These are phyloP conservation scores for Cytospora leucostoma DNA, from an alignment of 2,329 filamentous ascomycete species.

Conservation along the genomic window DNA sequence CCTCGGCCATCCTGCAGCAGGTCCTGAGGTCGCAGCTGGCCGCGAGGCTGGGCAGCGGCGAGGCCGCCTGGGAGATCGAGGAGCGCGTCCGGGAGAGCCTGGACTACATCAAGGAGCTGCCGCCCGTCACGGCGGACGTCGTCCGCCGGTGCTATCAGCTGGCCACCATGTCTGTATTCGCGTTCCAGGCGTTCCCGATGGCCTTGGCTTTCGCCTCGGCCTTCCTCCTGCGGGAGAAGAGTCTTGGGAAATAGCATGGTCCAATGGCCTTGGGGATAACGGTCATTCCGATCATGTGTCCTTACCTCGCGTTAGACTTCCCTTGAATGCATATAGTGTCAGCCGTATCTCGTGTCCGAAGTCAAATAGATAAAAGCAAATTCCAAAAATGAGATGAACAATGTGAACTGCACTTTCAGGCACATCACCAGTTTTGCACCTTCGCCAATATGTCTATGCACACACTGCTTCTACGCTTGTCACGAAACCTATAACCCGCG, in stretches of 20 bases:
- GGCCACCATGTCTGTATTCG: constrained; percentile 45
- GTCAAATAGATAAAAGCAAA: no score
- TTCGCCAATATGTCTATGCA: no score
- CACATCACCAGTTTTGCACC: no score
- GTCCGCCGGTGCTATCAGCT: constrained; percentile 68
- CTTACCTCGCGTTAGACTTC: no score
- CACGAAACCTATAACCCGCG: no score
- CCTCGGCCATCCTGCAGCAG: constrained; percentile 72
- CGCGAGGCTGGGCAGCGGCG: constrained; percentile 53
- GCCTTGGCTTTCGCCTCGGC: constrained; percentile 42
- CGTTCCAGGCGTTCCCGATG: constrained; percentile 41
- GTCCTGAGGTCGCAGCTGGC: constrained; percentile 60
- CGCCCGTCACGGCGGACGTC: constrained; percentile 57
- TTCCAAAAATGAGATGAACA: no score
- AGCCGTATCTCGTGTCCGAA: no score
- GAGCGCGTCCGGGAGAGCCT: constrained; percentile 69
- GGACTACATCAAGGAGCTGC: constrained; percentile 66
- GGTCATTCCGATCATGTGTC: not conserved
- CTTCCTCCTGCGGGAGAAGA: constrained; percentile 60
- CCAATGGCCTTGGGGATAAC: no score
- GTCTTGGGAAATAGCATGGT: constrained; percentile 42
- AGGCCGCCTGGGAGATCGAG: constrained; percentile 66
- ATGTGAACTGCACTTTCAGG: no score
- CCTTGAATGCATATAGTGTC: no score
- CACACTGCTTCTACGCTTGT: no score